Percentiles rank a stretch among this genome's conserved stretches.
These are phyloP conservation scores for Xylariaceae sp. DNA, from an alignment of 2,329 filamentous ascomycete genomes.

Conservation along the genomic window DNA sequence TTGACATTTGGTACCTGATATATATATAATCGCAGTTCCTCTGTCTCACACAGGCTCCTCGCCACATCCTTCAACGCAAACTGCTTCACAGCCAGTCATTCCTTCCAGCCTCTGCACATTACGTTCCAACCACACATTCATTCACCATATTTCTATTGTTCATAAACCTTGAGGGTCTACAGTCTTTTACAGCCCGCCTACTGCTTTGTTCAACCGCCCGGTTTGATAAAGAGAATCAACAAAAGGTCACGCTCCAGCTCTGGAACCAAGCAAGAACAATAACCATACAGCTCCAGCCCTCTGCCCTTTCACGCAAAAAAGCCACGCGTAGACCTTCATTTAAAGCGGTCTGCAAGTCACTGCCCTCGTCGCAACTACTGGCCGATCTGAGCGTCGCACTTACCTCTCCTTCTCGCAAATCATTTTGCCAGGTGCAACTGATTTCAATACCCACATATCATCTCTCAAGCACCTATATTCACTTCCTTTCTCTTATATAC, in stretches of 20 bases:
- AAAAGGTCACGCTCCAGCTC: no score
- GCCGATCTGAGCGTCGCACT: conserved; percentile 1
- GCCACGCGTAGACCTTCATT: conserved; percentile 5
- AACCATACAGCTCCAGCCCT: neutral
- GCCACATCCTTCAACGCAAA: no score
- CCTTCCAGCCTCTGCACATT: no score
- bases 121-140: no score
- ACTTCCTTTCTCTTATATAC: conserved; percentile 2
- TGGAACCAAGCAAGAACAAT: conserved; percentile 1
- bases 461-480: neutral
- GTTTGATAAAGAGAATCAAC: no score
- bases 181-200: no score
- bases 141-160: no score
- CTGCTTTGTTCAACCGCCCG: no score
- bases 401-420: conserved; percentile 5
- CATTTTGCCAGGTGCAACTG: conserved; percentile 25
- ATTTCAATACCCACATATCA: no score
- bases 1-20: conserved; percentile 1
- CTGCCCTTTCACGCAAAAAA: conserved; percentile 10
- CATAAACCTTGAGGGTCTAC: no score
- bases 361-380: neutral
- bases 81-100: no score
- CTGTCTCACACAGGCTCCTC: neutral
- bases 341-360: conserved; percentile 1
- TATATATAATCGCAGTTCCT: conserved; percentile 5